These are phyloP conservation scores for Tanozyma kutaoensis DNA, from an alignment of 805 yeast genomes.

Conservation along the genomic window DNA sequence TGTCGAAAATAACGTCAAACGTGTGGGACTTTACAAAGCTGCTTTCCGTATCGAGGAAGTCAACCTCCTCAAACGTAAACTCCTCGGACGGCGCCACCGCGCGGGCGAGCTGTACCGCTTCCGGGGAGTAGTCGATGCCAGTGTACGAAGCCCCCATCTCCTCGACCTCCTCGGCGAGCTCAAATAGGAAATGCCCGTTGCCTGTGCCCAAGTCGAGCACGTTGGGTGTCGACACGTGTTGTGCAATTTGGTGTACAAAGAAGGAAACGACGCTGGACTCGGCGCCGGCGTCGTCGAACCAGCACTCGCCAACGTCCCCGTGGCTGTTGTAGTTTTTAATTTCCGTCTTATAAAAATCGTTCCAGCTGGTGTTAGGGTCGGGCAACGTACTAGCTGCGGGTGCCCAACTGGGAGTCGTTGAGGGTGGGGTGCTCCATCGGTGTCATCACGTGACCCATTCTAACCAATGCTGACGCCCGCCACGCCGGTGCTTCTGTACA, in stretches of 20 bases:
- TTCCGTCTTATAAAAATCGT: slow-evolving; percentile 69
- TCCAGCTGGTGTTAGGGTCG: slow-evolving; percentile 62
- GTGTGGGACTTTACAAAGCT: slow-evolving; percentile 21
- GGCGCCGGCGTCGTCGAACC: slow-evolving; percentile 95
- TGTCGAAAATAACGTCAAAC: slow-evolving; percentile 75
- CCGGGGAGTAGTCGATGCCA: slow-evolving; percentile 82
- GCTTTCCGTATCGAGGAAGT: slow-evolving; percentile 36
- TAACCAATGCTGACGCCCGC: background rate
- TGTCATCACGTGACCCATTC: background rate
- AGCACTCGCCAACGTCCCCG: slow-evolving; percentile 85
- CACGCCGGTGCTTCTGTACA: background rate
- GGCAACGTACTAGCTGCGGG: slow-evolving; percentile 53
- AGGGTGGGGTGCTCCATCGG: slow-evolving; percentile 25
- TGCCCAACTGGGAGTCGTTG: slow-evolving; percentile 75
- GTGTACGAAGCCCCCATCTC: slow-evolving; percentile 25
- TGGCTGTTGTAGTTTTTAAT: slow-evolving; percentile 60
- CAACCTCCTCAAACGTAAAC: slow-evolving; percentile 52
- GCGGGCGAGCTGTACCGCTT: slow-evolving; percentile 66
- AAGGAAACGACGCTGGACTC: slow-evolving; percentile 74
- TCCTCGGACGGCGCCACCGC: slow-evolving; percentile 32
- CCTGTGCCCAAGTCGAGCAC: slow-evolving; percentile 91
- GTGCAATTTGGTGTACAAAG: slow-evolving; percentile 11
- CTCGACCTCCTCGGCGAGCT: slow-evolving; percentile 51
- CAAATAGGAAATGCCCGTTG: slow-evolving; percentile 79
- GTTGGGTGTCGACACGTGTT: slow-evolving; percentile 1